Conservation (phyloP, 2,329 filamentous ascomycete genomes). For the Exophiala bonariae region DNA sequence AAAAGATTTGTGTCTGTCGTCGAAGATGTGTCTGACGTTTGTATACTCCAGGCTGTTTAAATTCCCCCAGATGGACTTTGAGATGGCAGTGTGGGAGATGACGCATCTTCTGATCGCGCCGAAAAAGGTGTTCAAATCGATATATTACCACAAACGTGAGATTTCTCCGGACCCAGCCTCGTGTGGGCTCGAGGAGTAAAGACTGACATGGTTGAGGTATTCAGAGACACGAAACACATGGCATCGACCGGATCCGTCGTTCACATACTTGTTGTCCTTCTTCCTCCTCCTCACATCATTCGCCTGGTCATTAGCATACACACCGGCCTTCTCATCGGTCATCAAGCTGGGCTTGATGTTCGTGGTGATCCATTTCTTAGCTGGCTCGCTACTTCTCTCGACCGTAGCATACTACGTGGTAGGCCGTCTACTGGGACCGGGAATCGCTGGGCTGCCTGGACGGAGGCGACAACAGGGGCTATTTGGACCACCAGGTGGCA, state of each 20-base stretch:
- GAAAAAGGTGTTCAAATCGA: constrained; percentile 70
- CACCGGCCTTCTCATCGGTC: constrained; percentile 47
- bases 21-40: constrained; percentile 15
- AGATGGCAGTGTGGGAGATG: constrained; percentile 74
- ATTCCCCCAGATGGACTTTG: constrained; percentile 73
- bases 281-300: constrained; percentile 59
- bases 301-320: constrained; percentile 60
- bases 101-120: constrained; percentile 66
- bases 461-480: constrained; percentile 52
- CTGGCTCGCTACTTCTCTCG: constrained; percentile 59
- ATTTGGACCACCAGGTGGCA: constrained; percentile 54
- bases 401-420: constrained; percentile 66
- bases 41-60: constrained; percentile 59
- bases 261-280: constrained; percentile 68
- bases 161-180: too few species aligned
- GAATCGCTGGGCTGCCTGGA: constrained; percentile 47
- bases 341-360: constrained; percentile 50
- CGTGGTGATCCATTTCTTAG: constrained; percentile 61
- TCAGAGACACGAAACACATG: constrained; percentile 69
- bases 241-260: constrained; percentile 68
- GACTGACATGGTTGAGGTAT: constrained; percentile 17
- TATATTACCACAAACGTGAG: constrained; percentile 64
- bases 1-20: constrained; percentile 6
- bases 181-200: constrained; percentile 1
- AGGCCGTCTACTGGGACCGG: constrained; percentile 60